Evolutionary conservation across 192 early-diverging fungal genomes (phyloP).

Genomic region (Linnemannia schmuckeri): DNA sequence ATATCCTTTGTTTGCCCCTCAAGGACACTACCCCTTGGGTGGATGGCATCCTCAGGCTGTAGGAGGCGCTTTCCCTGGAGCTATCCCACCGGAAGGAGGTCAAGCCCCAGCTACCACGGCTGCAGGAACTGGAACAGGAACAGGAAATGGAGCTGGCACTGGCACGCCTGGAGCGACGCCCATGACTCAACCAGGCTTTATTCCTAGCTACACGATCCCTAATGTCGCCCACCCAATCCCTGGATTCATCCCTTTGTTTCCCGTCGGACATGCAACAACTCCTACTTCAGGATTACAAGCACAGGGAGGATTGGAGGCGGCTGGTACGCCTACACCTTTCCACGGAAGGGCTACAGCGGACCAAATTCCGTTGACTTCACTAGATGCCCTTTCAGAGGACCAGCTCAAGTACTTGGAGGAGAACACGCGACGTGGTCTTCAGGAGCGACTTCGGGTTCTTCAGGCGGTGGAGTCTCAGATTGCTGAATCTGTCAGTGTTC

Average conservation of each 20-base stretch:
- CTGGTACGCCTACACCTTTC: neutral
- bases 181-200: conserved; percentile 15
- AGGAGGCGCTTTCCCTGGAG: conserved; percentile 20
- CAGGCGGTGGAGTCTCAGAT: conserved; percentile 74
- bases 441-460: conserved; percentile 74
- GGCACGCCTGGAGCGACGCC: neutral
- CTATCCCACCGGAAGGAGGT: conserved; percentile 25
- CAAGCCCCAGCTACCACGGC: conserved; percentile 1
- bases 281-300: neutral
- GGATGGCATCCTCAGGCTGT: conserved; percentile 42
- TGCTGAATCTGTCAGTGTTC: conserved; percentile 56
- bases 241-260: conserved; percentile 57
- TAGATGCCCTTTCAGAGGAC: conserved; percentile 67
- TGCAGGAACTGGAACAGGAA: conserved; percentile 7
- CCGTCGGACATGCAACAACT: conserved; percentile 24
- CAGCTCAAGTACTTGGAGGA: conserved; percentile 68
- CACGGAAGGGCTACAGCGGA: conserved; percentile 21
- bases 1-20: conserved; percentile 34
- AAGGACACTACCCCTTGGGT: conserved; percentile 39
- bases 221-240: conserved; percentile 50
- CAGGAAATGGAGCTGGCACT: conserved; percentile 34
- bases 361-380: conserved; percentile 46
- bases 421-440: conserved; percentile 70
- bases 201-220: conserved; percentile 40
- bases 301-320: conserved; percentile 4